A percentile compares a stretch with the other conserved stretches of the same genome.
phyloP scores from a whole-genome alignment of 306 rosid genomes.

The Vigna nakashimae region DNA sequence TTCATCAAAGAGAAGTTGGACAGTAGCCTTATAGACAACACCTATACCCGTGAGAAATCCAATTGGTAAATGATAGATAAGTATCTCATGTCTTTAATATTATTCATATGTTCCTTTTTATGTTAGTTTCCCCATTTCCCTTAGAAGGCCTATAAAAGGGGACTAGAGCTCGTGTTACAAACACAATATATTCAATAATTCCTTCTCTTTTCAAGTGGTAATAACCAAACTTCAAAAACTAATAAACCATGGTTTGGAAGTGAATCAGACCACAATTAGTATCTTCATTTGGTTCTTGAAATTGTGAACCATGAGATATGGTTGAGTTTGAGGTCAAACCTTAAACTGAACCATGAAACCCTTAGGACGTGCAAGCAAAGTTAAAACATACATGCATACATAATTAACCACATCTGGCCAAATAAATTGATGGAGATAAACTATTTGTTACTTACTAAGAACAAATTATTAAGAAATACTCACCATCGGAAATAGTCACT shows the following conservation, averaged over 20 bases:
- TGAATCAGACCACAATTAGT: not conserved
- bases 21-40: not conserved
- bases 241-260: conserved; percentile 9
- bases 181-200: not conserved
- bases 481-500: conserved; percentile 99
- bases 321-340: conserved; percentile 6
- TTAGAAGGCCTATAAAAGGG: not conserved
- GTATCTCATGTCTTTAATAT: not conserved
- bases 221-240: not conserved
- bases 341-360: conserved; percentile 8
- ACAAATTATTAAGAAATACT: conserved; percentile 44
- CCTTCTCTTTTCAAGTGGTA: not conserved
- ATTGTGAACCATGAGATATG: conserved; percentile 14
- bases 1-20: not conserved
- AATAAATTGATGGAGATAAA: conserved; percentile 21
- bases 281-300: not conserved
- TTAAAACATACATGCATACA: not conserved
- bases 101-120: not conserved
- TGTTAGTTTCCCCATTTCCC: not conserved
- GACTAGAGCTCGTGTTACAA: not conserved
- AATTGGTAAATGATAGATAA: no score
- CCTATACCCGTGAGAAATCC: no score
- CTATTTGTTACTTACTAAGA: not conserved
- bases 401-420: conserved; percentile 6
- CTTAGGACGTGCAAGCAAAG: conserved; percentile 3